A percentile compares a stretch with the other conserved stretches of the same genome.
phyloP scores from a whole-genome alignment of 2,329 filamentous ascomycete genomes.

The Colletotrichum tropicicola region DNA sequence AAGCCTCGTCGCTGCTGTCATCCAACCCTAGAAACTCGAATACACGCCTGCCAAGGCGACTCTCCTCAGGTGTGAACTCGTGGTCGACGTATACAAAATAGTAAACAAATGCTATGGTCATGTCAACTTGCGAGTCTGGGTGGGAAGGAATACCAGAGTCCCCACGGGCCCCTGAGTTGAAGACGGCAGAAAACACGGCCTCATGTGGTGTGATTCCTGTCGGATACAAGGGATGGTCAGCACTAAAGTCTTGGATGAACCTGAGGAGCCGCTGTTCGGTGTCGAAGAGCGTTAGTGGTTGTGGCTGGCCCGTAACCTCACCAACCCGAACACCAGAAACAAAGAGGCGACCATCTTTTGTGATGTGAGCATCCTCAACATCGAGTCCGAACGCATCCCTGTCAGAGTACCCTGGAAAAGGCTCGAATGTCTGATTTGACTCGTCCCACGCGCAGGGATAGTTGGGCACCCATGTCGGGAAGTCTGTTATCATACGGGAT shows the following conservation, averaged over 20 bases:
- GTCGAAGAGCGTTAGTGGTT: not conserved
- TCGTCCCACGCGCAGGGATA: not conserved
- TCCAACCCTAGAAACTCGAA: no score
- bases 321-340: not conserved
- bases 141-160: not conserved
- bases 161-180: not conserved
- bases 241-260: not conserved
- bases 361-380: not conserved
- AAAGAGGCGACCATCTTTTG: not conserved
- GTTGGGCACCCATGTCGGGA: no score
- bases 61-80: no score
- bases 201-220: not conserved
- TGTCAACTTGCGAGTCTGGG: not conserved
- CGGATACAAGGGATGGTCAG: not conserved
- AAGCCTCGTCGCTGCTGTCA: no score
- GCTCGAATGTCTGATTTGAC: not conserved
- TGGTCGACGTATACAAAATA: no score
- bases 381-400: not conserved
- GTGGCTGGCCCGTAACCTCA: not conserved
- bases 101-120: not conserved
- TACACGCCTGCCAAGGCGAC: no score
- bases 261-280: not conserved
- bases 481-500: no score
- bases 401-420: not conserved
- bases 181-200: not conserved